Percentiles rank a stretch among this genome's conserved stretches.
Conservation (phyloP, 2,329 filamentous ascomycete species). For the Ophiostoma angusticollis region DNA sequence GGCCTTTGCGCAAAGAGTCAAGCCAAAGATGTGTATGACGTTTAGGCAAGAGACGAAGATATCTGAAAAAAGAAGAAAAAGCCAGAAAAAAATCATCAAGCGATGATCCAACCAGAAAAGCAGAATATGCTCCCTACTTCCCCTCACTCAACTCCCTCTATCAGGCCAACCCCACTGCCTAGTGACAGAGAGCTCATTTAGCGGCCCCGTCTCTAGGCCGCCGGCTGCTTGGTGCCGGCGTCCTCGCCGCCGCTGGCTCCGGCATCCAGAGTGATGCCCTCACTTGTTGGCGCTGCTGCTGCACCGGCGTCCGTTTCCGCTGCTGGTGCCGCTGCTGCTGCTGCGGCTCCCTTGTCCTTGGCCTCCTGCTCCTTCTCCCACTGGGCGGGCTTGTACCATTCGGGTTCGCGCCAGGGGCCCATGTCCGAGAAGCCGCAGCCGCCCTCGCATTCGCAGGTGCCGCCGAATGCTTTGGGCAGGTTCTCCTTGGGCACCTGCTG, state of each 20-base stretch:
- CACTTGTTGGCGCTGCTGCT: too few species aligned
- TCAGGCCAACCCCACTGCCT: too few species aligned
- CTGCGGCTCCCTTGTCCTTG: slow-evolving; percentile 23
- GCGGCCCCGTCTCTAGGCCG: too few species aligned
- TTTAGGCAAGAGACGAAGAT: not conserved
- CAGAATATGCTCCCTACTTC: too few species aligned
- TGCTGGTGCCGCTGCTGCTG: slow-evolving; percentile 17
- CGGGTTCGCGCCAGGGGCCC: slow-evolving; percentile 71
- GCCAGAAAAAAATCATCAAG: slow-evolving; percentile 1
- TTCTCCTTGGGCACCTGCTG: slow-evolving; percentile 81
- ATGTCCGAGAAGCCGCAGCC: slow-evolving; percentile 80
- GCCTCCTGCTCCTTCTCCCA: slow-evolving; percentile 39
- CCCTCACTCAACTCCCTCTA: too few species aligned
- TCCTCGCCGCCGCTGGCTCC: slow-evolving; percentile 21
- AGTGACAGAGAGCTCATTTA: too few species aligned
- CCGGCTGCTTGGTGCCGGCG: slow-evolving; percentile 23
- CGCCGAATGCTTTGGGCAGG: slow-evolving; percentile 76
- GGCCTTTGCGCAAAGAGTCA: not conserved
- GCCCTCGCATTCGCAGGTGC: slow-evolving; percentile 65
- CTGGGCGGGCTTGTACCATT: slow-evolving; percentile 54
- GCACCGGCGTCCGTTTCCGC: slow-evolving; percentile 15
- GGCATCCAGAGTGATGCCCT: slow-evolving; percentile 23
- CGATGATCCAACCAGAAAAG: slow-evolving; percentile 1
- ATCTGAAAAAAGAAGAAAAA: not conserved
- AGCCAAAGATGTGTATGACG: not conserved